A percentile compares a stretch with the other conserved stretches of the same genome.
Evolutionary conservation across 805 yeast genomes (phyloP).

Genomic region (Starmerella apis): DNA sequence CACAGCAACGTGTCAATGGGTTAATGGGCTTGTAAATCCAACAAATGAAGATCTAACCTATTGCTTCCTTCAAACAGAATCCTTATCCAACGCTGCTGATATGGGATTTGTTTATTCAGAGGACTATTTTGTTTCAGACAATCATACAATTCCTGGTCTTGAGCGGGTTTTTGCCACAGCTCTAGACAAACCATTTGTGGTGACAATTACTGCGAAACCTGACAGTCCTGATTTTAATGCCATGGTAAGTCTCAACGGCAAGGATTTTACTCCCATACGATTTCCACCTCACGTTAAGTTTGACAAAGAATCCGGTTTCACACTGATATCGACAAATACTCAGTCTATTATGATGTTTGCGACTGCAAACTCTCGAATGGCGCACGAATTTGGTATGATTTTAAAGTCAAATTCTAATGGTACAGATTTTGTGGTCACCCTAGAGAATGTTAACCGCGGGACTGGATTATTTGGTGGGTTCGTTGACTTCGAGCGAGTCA

Average conservation of each 20-base stretch:
- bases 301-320: slow-evolving; percentile 58
- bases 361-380: slow-evolving; percentile 46
- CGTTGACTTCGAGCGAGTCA: slow-evolving; percentile 81
- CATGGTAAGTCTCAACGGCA: slow-evolving; percentile 69
- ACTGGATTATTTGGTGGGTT: slow-evolving; percentile 40
- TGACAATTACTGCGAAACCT: slow-evolving; percentile 46
- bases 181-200: slow-evolving; percentile 54
- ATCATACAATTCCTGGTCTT: slow-evolving; percentile 37
- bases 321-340: slow-evolving; percentile 62
- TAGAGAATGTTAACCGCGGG: slow-evolving; percentile 66
- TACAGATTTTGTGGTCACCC: slow-evolving; percentile 63
- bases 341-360: slow-evolving; percentile 74
- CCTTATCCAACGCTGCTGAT: background rate
- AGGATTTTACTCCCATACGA: slow-evolving; percentile 60
- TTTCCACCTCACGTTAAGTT: slow-evolving; percentile 61
- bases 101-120: slow-evolving; percentile 39
- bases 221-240: slow-evolving; percentile 47
- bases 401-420: slow-evolving; percentile 88
- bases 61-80: slow-evolving; percentile 40
- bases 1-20: slow-evolving; percentile 56
- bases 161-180: slow-evolving; percentile 64
- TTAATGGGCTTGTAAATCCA: slow-evolving; percentile 43
- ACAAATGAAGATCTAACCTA: slow-evolving; percentile 45
- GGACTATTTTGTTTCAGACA: slow-evolving; percentile 38
- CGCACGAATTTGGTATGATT: slow-evolving; percentile 61